Conservation (phyloP, 768 basidiomycete species). For the Daedaleopsis nitida region DNA sequence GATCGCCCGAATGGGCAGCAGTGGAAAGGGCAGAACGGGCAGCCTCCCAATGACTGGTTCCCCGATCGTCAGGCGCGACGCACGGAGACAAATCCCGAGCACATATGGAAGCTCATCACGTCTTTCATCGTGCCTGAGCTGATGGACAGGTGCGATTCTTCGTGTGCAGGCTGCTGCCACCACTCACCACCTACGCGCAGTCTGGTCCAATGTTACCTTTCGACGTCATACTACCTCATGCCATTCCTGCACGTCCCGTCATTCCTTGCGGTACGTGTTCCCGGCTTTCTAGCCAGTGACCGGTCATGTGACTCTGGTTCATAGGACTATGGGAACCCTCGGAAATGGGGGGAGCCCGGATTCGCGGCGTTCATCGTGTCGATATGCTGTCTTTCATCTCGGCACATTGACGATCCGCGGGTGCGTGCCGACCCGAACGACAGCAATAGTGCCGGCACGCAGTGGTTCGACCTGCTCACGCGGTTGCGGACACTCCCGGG, state of each 20-base stretch:
- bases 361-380: slow-evolving; percentile 95
- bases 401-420: slow-evolving; percentile 91
- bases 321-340: slow-evolving; percentile 90
- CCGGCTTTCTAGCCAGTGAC: slow-evolving; percentile 5
- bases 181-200: slow-evolving; percentile 37
- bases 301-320: slow-evolving; percentile 9
- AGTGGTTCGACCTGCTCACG: slow-evolving; percentile 89
- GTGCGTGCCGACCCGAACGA: slow-evolving; percentile 82
- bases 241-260: slow-evolving; percentile 92
- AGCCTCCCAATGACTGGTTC: slow-evolving; percentile 61
- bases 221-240: slow-evolving; percentile 90
- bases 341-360: slow-evolving; percentile 94
- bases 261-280: slow-evolving; percentile 66
- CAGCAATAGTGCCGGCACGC: slow-evolving; percentile 85
- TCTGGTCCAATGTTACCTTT: slow-evolving; percentile 82
- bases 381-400: slow-evolving; percentile 86
- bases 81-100: slow-evolving; percentile 84
- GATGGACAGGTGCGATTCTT: slow-evolving; percentile 71
- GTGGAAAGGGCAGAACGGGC: slow-evolving; percentile 20
- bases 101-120: slow-evolving; percentile 85
- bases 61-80: slow-evolving; percentile 76
- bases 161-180: slow-evolving; percentile 20
- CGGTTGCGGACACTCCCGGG: slow-evolving; percentile 87
- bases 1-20: slow-evolving; percentile 26
- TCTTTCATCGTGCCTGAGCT: slow-evolving; percentile 85